Percentiles rank a stretch among this genome's conserved stretches.
Evolutionary conservation across 129 eudicot species (phyloP).

Genomic region (Tagetes patula): DNA sequence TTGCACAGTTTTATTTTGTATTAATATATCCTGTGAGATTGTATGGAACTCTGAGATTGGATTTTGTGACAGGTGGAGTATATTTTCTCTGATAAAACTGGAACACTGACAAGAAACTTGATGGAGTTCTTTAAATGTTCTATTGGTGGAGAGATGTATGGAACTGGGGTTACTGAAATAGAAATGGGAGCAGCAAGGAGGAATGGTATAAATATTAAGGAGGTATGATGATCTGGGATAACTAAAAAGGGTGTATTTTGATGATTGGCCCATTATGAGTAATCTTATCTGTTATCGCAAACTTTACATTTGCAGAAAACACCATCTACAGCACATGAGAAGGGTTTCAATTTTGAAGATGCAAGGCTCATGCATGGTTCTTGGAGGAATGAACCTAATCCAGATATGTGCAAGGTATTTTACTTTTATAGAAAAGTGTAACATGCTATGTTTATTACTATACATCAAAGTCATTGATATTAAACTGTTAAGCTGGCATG

Average conservation of each 20-base stretch:
- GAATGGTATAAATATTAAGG: slow-evolving; percentile 59
- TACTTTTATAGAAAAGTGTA: slow-evolving; percentile 8
- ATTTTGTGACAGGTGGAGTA: slow-evolving; percentile 74
- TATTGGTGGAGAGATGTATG: slow-evolving; percentile 88
- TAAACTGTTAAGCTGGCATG: not conserved
- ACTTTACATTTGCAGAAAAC: slow-evolving; percentile 51
- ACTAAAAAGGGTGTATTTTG: slow-evolving; percentile 20
- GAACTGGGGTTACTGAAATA: slow-evolving; percentile 91
- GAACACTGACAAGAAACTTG: slow-evolving; percentile 87
- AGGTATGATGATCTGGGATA: slow-evolving; percentile 44
- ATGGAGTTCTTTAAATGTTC: slow-evolving; percentile 99
- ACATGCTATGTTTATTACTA: not conserved
- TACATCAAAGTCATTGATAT: slow-evolving; percentile 11
- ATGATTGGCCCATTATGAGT: not conserved
- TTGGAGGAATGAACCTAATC: slow-evolving; percentile 97
- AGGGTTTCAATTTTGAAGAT: slow-evolving; percentile 97
- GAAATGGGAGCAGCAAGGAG: slow-evolving; percentile 89
- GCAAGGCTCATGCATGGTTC: slow-evolving; percentile 91
- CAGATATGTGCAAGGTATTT: slow-evolving; percentile 87
- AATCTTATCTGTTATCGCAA: not conserved
- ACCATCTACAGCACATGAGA: slow-evolving; percentile 65
- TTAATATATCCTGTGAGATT: slow-evolving; percentile 3
- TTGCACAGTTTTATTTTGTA: slow-evolving; percentile 6
- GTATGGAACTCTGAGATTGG: slow-evolving; percentile 5
- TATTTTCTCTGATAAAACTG: slow-evolving; percentile 96